Evolutionary conservation across 2,329 filamentous ascomycete genomes (phyloP), one percentile per base, ranked within the genome.

Genomic region (Truncatella angustata): DNA sequence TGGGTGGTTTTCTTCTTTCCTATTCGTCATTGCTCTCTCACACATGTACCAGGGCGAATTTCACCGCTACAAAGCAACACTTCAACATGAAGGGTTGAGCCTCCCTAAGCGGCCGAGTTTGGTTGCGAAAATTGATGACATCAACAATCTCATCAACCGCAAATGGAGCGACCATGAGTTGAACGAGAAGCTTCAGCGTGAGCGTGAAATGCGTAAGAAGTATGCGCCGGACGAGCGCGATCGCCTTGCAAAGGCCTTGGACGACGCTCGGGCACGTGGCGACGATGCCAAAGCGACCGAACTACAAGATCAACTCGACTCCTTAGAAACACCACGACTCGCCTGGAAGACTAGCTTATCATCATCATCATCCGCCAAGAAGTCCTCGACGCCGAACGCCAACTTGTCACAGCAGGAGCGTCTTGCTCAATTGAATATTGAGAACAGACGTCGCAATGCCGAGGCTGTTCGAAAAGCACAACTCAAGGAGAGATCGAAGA

Each of bases 401-500:
- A 71, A 78, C 7, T 75, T 80, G 30, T 77, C 76, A 10, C 88
- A 95, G 68, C 90, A 93, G 67, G 90, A 96, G 58, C 86, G 89
- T 24, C 80, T 97, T 21, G 89, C 90, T 0, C 82, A 88, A 63
- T 78, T 96, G 58, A 99, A 99, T 70, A 79, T 83, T 24, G 84
- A 88, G 64, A 97, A 96, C 70, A 86, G 93, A 56, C 85, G 86
- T 53, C 81, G 86, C 60, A 97, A 97, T 64, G 81, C 83, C n/a
- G 90, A 96, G 66, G 86, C 89, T 44, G 88, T 97, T n/a, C 90
- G 93, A 54, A 89, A 90, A 68, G 93, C 92, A 1, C 89, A 97
- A 66, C 78, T 96, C 51, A 87, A 87, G 60, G 94, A 99, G 72
- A 82, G 86, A 60, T 81, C 81, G 46, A 79, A 78, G 58, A 76